These are phyloP conservation scores for Tilletia caries DNA, from an alignment of 1,284 basidiomycete species.

Conservation along the genomic window DNA sequence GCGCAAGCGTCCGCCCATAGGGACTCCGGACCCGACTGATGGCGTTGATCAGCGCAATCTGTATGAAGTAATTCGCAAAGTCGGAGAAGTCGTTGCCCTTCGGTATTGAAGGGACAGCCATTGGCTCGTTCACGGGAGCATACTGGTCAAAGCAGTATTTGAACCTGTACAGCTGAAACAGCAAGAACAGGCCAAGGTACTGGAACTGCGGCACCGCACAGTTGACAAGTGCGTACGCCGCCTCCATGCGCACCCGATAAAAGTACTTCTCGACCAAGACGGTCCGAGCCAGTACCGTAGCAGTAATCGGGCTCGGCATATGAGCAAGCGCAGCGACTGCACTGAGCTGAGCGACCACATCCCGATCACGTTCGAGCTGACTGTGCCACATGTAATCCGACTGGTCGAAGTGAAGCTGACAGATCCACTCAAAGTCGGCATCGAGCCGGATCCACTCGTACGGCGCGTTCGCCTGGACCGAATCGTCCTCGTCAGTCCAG, in stretches of 20 bases:
- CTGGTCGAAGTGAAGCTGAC: conserved; percentile 84
- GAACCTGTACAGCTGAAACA: conserved; percentile 87
- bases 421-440: conserved; percentile 98
- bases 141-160: conserved; percentile 71
- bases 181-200: conserved; percentile 87
- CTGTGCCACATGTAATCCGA: conserved; percentile 99
- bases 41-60: conserved; percentile 77
- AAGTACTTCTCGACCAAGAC: conserved; percentile 94
- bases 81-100: conserved; percentile 91
- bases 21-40: conserved; percentile 76
- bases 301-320: conserved; percentile 81
- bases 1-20: conserved; percentile 76
- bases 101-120: conserved; percentile 71
- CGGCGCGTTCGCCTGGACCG: conserved; percentile 73
- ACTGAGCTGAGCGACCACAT: conserved; percentile 74
- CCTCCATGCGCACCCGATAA: conserved; percentile 94
- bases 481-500: conserved; percentile 96
- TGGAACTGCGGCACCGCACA: conserved; percentile 77
- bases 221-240: conserved; percentile 79
- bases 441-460: conserved; percentile 99
- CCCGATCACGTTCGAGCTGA: conserved; percentile 89
- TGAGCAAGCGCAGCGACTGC: conserved; percentile 62
- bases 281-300: conserved; percentile 84
- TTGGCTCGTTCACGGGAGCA: conserved; percentile 15
- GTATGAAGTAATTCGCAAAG: conserved; percentile 86